phyloP scores from a whole-genome alignment of 2,329 filamentous ascomycete genomes.

The Fusarium sp. region DNA sequence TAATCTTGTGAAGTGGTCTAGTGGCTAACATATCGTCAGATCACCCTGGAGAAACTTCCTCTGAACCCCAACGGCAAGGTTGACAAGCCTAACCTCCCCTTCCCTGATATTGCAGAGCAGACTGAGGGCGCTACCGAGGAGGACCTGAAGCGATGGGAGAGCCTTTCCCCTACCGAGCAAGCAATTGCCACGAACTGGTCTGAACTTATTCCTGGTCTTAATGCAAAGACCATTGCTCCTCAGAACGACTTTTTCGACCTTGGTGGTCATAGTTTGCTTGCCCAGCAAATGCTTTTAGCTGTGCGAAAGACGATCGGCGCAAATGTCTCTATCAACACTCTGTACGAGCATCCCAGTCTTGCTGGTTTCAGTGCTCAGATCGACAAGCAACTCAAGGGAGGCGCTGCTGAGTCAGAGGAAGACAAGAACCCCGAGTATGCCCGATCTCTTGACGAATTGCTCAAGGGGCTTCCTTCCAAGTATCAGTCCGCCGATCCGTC shows the following conservation, averaged over 20 bases:
- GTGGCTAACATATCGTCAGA: neutral
- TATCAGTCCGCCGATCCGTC: constrained; percentile 53
- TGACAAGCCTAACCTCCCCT: constrained; percentile 80
- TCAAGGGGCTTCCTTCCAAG: constrained; percentile 58
- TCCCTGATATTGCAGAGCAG: constrained; percentile 78
- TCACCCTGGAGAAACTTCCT: constrained; percentile 60
- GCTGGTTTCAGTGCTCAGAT: constrained; percentile 46
- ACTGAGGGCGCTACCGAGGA: constrained; percentile 53
- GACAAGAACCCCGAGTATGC: constrained; percentile 64
- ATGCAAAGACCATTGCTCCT: constrained; percentile 69
- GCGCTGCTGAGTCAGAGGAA: constrained; percentile 44
- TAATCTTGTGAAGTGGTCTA: neutral
- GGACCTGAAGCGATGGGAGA: constrained; percentile 64
- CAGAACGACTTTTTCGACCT: constrained; percentile 52
- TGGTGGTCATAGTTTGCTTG: constrained; percentile 63
- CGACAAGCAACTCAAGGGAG: constrained; percentile 44
- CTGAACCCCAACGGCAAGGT: constrained; percentile 84
- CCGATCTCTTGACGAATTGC: constrained; percentile 63
- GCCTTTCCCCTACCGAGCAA: constrained; percentile 51
- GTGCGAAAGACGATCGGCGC: constrained; percentile 46
- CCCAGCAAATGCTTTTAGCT: constrained; percentile 78
- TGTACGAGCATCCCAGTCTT: constrained; percentile 49
- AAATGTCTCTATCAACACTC: constrained; percentile 48
- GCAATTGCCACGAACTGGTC: constrained; percentile 72
- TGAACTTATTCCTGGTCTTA: constrained; percentile 72